These are phyloP conservation scores for Hermanozyma aechmeae DNA, from an alignment of 805 yeast genomes.

Conservation along the genomic window DNA sequence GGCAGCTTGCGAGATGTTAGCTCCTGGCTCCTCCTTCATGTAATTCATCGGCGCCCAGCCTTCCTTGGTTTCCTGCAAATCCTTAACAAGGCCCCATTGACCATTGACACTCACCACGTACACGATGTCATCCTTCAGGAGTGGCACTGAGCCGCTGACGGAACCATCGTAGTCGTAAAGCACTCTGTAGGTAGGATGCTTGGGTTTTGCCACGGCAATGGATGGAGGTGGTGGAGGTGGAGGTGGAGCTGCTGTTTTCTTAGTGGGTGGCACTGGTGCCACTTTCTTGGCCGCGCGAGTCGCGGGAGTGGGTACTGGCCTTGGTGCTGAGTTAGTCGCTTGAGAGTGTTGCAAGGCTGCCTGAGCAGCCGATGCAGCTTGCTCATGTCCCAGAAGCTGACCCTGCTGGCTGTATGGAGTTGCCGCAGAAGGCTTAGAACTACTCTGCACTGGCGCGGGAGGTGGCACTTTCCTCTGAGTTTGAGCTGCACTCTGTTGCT, in stretches of 20 bases:
- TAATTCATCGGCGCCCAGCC: constrained; percentile 99
- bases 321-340: too few relatives aligned
- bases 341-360: constrained; percentile 6
- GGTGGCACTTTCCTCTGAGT: too few relatives aligned
- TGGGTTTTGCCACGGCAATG: constrained; percentile 43
- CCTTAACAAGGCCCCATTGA: constrained; percentile 92
- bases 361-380: constrained; percentile 7
- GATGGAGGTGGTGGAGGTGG: constrained; percentile 53
- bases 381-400: too few relatives aligned
- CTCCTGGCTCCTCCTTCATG: constrained; percentile 50
- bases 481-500: too few relatives aligned
- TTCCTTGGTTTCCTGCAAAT: constrained; percentile 62
- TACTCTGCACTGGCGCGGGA: too few relatives aligned
- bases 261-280: constrained; percentile 59
- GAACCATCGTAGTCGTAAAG: constrained; percentile 85
- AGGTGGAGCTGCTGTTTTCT: constrained; percentile 21
- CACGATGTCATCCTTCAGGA: constrained; percentile 67
- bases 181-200: constrained; percentile 74
- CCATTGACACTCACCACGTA: constrained; percentile 66
- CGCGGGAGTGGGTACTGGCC: too few relatives aligned
- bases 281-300: constrained; percentile 20
- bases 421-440: too few relatives aligned
- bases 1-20: constrained; percentile 14
- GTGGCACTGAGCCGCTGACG: constrained; percentile 72
- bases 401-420: too few relatives aligned